Conservation (phyloP, 305 asterid species). For the Euphrasia arctica region DNA sequence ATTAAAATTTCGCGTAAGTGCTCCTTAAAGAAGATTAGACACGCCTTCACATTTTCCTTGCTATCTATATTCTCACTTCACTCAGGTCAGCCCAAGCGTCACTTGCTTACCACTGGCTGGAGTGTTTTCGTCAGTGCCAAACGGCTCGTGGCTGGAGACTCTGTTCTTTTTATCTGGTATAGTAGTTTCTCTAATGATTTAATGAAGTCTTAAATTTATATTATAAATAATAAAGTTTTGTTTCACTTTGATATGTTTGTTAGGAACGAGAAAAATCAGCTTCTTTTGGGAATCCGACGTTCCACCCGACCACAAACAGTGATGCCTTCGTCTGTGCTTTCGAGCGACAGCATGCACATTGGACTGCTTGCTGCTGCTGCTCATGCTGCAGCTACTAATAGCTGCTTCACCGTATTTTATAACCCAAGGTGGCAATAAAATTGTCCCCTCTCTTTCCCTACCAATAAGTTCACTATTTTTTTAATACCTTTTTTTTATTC, state of each 20-base stretch:
- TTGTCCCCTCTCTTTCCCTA: slow-evolving; percentile 2
- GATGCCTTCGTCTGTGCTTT: slow-evolving; percentile 97
- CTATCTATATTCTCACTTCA: slow-evolving; percentile 14
- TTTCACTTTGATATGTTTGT: slow-evolving; percentile 18
- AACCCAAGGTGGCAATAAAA: slow-evolving; percentile 67
- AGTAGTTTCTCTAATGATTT: slow-evolving; percentile 6
- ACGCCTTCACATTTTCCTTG: slow-evolving; percentile 1
- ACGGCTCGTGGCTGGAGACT: slow-evolving; percentile 93
- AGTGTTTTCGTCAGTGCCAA: slow-evolving; percentile 97
- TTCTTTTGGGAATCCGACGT: slow-evolving; percentile 88
- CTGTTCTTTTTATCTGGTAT: slow-evolving; percentile 94
- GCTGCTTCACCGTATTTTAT: slow-evolving; percentile 91
- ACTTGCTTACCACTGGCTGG: slow-evolving; percentile 97
- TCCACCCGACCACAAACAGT: slow-evolving; percentile 86
- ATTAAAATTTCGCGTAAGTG: background rate
- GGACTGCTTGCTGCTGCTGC: slow-evolving; percentile 99
- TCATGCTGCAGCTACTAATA: slow-evolving; percentile 96
- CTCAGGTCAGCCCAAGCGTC: slow-evolving; percentile 98
- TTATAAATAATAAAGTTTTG: background rate
- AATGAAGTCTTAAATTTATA: slow-evolving; percentile 11
- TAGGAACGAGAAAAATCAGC: slow-evolving; percentile 97
- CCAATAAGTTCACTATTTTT: background rate
- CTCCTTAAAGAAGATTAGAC: background rate
- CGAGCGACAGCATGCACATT: slow-evolving; percentile 98
- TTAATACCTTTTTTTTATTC: too few relatives aligned